A percentile compares a stretch with the other conserved stretches of the same genome.
Evolutionary conservation across 768 basidiomycete genomes (phyloP).

Genomic region (Coprinopsis marcescibilis): DNA sequence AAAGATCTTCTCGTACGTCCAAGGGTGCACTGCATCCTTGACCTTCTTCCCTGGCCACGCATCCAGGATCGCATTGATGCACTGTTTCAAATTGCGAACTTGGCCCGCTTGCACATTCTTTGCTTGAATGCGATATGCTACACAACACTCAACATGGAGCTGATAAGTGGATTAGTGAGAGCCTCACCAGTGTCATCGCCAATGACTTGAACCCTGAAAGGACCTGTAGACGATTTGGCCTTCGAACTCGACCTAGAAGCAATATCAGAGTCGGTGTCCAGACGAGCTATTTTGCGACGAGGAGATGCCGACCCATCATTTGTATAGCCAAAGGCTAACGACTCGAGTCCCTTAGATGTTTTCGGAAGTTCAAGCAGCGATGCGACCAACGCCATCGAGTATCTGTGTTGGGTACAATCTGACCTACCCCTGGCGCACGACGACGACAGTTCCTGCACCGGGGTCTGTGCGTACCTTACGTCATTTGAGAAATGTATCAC

Average conservation of each 20-base stretch:
- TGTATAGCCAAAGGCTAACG: constrained; percentile 28
- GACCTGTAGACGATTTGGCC: constrained; percentile 18
- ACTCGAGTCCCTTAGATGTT: constrained; percentile 46
- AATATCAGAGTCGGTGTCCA: constrained; percentile 63
- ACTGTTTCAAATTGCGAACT: not conserved
- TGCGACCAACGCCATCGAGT: constrained; percentile 4
- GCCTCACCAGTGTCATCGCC: constrained; percentile 28
- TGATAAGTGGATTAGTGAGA: not conserved
- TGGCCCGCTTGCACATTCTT: too few relatives aligned
- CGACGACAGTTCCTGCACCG: too few relatives aligned
- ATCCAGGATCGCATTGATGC: not conserved
- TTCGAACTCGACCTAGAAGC: constrained; percentile 47
- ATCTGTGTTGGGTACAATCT: too few relatives aligned
- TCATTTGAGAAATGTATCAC: too few relatives aligned
- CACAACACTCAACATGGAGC: too few relatives aligned
- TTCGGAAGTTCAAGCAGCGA: constrained; percentile 29
- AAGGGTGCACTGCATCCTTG: constrained; percentile 27
- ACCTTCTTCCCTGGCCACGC: constrained; percentile 17
- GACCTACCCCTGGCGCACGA: too few relatives aligned
- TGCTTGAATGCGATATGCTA: too few relatives aligned
- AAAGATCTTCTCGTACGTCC: constrained; percentile 55
- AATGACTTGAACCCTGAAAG: constrained; percentile 43
- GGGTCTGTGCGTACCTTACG: too few relatives aligned
- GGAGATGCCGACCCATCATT: constrained; percentile 49
- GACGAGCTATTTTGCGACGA: constrained; percentile 63